A percentile compares a stretch with the other conserved stretches of the same genome.
These are phyloP conservation scores for Aspergillus nanangensis DNA, from an alignment of 495 filamentous ascomycete genomes.

Conservation along the genomic window DNA sequence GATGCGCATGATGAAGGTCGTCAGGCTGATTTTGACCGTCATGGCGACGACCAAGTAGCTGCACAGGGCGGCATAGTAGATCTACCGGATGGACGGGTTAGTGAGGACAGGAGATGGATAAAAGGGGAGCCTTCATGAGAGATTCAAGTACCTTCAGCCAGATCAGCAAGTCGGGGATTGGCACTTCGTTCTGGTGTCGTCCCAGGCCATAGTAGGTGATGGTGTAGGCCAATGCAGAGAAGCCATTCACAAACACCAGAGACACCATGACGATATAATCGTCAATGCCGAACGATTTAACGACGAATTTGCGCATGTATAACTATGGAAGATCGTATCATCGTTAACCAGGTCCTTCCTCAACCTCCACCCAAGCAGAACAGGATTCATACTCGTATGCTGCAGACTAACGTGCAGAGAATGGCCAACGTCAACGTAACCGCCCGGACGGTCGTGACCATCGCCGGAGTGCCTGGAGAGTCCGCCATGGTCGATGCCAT, in stretches of 20 bases:
- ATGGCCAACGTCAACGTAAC: conserved; percentile 5
- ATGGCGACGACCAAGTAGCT: conserved; percentile 15
- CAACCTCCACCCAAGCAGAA: background rate
- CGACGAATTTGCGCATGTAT: conserved; percentile 14
- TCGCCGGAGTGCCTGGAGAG: background rate
- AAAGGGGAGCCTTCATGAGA: background rate
- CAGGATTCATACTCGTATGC: conserved; percentile 1
- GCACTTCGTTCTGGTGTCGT: background rate
- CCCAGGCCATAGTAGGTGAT: conserved; percentile 13
- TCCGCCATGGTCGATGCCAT: background rate
- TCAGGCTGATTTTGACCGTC: conserved; percentile 15
- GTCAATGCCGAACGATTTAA: conserved; percentile 6
- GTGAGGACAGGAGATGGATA: background rate
- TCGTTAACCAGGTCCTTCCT: background rate
- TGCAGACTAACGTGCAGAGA: conserved; percentile 3
- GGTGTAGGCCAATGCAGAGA: conserved; percentile 6
- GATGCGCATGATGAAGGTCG: conserved; percentile 17
- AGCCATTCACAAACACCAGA: conserved; percentile 5
- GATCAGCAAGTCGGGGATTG: background rate
- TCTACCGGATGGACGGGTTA: background rate
- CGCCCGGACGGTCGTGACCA: conserved; percentile 2
- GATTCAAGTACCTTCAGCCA: background rate
- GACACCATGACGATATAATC: conserved; percentile 8
- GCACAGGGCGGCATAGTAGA: conserved; percentile 10
- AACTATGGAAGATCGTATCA: conserved; percentile 1